A percentile compares a stretch with the other conserved stretches of the same genome.
phyloP scores from a whole-genome alignment of 208 protist genomes.

The Kentomonas sorsogonicus region DNA sequence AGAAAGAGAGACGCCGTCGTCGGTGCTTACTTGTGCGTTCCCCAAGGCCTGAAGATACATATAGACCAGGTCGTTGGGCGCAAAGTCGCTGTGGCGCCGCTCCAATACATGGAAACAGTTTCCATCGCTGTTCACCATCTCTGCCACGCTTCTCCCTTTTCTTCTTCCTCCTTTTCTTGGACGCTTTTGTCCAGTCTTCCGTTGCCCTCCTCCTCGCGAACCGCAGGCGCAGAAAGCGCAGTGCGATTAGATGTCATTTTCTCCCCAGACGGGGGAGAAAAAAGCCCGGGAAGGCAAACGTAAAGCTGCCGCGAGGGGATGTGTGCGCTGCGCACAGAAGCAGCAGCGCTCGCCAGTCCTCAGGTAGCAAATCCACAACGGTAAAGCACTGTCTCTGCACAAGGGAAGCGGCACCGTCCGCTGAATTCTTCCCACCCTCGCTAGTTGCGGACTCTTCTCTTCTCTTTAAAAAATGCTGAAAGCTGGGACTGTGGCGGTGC shows the following conservation, averaged over 20 bases:
- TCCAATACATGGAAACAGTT: constrained; percentile 75
- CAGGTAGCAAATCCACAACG: background rate
- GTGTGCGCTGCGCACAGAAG: background rate
- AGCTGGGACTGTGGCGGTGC: too few species aligned
- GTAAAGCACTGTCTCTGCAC: background rate
- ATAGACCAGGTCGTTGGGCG: constrained; percentile 84
- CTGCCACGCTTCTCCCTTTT: background rate
- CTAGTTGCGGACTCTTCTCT: too few species aligned
- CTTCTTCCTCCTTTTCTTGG: constrained; percentile 3
- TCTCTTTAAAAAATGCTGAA: too few species aligned
- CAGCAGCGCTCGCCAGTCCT: constrained; percentile 6
- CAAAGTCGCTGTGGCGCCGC: constrained; percentile 53
- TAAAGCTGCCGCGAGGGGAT: constrained; percentile 1
- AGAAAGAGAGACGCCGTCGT: too few species aligned
- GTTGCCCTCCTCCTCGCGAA: background rate
- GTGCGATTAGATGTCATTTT: too few species aligned
- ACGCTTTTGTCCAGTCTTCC: background rate
- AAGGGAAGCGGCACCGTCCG: background rate
- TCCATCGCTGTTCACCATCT: constrained; percentile 25
- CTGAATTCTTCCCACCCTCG: background rate
- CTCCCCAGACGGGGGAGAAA: too few species aligned
- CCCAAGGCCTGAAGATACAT: constrained; percentile 63
- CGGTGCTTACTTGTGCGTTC: too few species aligned
- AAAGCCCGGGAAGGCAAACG: constrained; percentile 6
- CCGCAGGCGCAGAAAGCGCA: too few species aligned